Conservation (phyloP, 2,329 filamentous ascomycete species). For the Paraphaeosphaeria sporulosa region DNA sequence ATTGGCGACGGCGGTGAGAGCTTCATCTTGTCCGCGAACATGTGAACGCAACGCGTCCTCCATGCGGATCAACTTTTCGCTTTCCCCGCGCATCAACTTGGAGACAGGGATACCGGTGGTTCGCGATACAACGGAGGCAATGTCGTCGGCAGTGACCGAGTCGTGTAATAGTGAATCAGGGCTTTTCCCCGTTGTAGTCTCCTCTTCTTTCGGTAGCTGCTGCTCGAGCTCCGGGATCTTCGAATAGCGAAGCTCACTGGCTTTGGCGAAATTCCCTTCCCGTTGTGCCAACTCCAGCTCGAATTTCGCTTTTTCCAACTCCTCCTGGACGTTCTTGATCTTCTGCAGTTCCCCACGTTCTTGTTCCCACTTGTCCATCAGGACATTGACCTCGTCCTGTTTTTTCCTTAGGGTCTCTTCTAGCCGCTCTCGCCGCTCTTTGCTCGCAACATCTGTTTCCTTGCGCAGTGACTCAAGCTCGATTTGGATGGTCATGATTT, state of each 20-base stretch:
- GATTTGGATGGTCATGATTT: constrained; percentile 97
- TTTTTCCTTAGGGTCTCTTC: constrained; percentile 78
- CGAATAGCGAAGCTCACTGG: constrained; percentile 90
- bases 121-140: constrained; percentile 87
- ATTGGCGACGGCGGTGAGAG: constrained; percentile 87
- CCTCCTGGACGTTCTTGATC: constrained; percentile 85
- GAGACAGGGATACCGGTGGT: constrained; percentile 92
- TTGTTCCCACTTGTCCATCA: constrained; percentile 88
- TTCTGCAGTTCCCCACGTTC: constrained; percentile 85
- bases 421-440: constrained; percentile 85
- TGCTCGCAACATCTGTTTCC: constrained; percentile 88
- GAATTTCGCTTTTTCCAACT: constrained; percentile 84
- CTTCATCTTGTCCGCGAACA: constrained; percentile 93
- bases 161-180: constrained; percentile 80
- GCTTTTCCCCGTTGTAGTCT: constrained; percentile 31
- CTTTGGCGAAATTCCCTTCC: constrained; percentile 85
- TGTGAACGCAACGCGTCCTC: constrained; percentile 85
- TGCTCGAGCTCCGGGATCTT: constrained; percentile 82
- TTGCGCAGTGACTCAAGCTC: constrained; percentile 94
- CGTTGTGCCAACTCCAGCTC: constrained; percentile 89
- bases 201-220: constrained; percentile 79
- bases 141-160: constrained; percentile 93
- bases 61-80: constrained; percentile 95
- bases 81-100: constrained; percentile 91
- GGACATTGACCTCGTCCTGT: constrained; percentile 75